These are phyloP conservation scores for Marasmius tenuissimus DNA, from an alignment of 1,284 basidiomycete genomes.

Conservation along the genomic window DNA sequence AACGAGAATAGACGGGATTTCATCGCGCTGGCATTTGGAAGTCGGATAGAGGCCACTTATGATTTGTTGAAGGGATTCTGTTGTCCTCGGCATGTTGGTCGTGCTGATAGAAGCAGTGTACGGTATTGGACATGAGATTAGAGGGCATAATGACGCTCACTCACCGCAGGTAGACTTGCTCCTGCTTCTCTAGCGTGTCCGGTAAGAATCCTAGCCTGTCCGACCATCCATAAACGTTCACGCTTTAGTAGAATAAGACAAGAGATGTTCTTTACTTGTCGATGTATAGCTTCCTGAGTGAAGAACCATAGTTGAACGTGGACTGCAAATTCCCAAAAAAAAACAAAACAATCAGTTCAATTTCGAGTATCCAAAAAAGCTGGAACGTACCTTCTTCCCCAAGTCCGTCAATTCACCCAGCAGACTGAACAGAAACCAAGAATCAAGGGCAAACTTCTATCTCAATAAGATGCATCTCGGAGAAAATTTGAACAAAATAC, in stretches of 20 bases:
- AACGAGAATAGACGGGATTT: slow-evolving; percentile 54
- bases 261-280: slow-evolving; percentile 48
- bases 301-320: slow-evolving; percentile 64
- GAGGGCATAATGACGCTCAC: slow-evolving; percentile 5
- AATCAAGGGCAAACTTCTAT: slow-evolving; percentile 1
- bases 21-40: slow-evolving; percentile 42
- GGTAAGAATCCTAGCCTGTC: slow-evolving; percentile 67
- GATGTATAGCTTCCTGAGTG: slow-evolving; percentile 67
- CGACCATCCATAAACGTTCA: not conserved
- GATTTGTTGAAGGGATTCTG: slow-evolving; percentile 76
- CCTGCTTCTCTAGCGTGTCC: slow-evolving; percentile 43
- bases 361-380: not conserved
- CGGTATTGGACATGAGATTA: slow-evolving; percentile 59
- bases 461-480: slow-evolving; percentile 3
- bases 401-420: slow-evolving; percentile 81
- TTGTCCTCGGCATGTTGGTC: slow-evolving; percentile 77
- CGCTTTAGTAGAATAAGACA: not conserved
- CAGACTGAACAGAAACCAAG: slow-evolving; percentile 41
- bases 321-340: slow-evolving; percentile 41
- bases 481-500: slow-evolving; percentile 2
- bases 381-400: slow-evolving; percentile 56
- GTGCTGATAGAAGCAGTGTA: slow-evolving; percentile 26
- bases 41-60: slow-evolving; percentile 71
- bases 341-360: slow-evolving; percentile 1
- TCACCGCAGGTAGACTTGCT: slow-evolving; percentile 65